Evolutionary conservation across 2,329 filamentous ascomycete genomes (phyloP).

Genomic region (Alternaria brassicae): DNA sequence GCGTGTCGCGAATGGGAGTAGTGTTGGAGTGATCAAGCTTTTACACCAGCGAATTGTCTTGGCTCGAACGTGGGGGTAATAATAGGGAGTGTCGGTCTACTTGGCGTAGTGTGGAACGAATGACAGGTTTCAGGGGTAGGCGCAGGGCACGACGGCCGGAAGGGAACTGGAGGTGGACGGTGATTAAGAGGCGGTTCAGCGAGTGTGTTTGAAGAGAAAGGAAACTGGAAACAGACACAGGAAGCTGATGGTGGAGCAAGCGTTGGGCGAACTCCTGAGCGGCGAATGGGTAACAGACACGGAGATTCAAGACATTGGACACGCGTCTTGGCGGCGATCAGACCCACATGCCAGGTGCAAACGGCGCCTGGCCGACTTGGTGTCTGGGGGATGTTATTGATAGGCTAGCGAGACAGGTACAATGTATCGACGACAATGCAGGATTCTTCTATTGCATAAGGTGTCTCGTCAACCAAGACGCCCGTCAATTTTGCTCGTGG

Average conservation of each 20-base stretch:
- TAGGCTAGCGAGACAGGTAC: slow-evolving; percentile 13
- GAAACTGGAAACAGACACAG: slow-evolving; percentile 8
- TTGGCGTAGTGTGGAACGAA: slow-evolving; percentile 41
- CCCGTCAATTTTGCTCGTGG: slow-evolving; percentile 3
- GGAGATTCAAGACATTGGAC: slow-evolving; percentile 16
- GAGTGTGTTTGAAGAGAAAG: slow-evolving; percentile 18
- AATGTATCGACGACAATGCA: slow-evolving; percentile 9
- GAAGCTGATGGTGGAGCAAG: slow-evolving; percentile 15
- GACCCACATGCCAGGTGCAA: slow-evolving; percentile 14
- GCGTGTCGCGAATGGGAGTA: slow-evolving; percentile 3
- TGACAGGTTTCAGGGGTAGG: slow-evolving; percentile 30
- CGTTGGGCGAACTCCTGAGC: slow-evolving; percentile 20
- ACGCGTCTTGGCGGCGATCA: slow-evolving; percentile 20
- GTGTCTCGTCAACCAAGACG: slow-evolving; percentile 16
- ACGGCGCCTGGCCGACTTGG: slow-evolving; percentile 6
- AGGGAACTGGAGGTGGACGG: neutral
- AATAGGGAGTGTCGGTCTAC: slow-evolving; percentile 16
- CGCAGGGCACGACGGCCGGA: slow-evolving; percentile 12
- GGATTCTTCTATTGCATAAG: slow-evolving; percentile 15
- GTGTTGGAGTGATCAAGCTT: neutral
- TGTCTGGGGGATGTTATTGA: slow-evolving; percentile 10
- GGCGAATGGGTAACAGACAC: slow-evolving; percentile 10
- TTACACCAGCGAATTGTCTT: neutral
- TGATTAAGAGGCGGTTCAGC: slow-evolving; percentile 15
- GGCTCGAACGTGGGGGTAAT: slow-evolving; percentile 11